Conservation (phyloP, 2,329 filamentous ascomycete genomes). For the Phaeosphaeria sp. region DNA sequence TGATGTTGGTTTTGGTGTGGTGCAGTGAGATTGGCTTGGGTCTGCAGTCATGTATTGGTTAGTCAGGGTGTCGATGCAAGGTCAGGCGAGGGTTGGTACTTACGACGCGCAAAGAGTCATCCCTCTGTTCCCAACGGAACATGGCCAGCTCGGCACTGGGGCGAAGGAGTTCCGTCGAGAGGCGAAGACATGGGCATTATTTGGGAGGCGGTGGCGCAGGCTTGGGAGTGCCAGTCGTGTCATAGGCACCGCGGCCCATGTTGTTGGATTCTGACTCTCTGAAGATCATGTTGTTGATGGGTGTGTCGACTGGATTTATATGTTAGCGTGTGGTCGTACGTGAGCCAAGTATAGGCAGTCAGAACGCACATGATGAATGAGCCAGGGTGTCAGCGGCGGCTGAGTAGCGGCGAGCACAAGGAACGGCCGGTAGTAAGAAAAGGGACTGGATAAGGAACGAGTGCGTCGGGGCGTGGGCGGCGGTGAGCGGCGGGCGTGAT, state of each 20-base stretch:
- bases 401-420: slow-evolving; percentile 29
- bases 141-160: slow-evolving; percentile 2
- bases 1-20: slow-evolving; percentile 18
- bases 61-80: slow-evolving; percentile 38
- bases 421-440: slow-evolving; percentile 2
- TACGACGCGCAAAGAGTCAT: slow-evolving; percentile 41
- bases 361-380: slow-evolving; percentile 27
- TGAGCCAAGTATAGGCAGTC: slow-evolving; percentile 15
- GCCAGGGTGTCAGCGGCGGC: slow-evolving; percentile 27
- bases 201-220: slow-evolving; percentile 51
- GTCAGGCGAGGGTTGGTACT: slow-evolving; percentile 35
- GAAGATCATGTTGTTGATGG: slow-evolving; percentile 50
- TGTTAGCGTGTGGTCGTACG: slow-evolving; percentile 32
- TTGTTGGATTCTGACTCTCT: slow-evolving; percentile 51
- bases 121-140: slow-evolving; percentile 42
- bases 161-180: slow-evolving; percentile 12
- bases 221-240: slow-evolving; percentile 58
- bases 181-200: slow-evolving; percentile 27
- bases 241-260: slow-evolving; percentile 59
- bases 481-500: slow-evolving; percentile 14
- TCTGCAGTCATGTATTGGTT: slow-evolving; percentile 36
- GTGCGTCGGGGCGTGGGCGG: slow-evolving; percentile 20
- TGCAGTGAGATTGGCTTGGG: slow-evolving; percentile 22
- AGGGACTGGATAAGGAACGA: slow-evolving; percentile 19
- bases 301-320: slow-evolving; percentile 39